Percentiles rank a stretch among this genome's conserved stretches.
Conservation (phyloP, 352 stramenopile genomes). For the Phytophthora podocarpi region DNA sequence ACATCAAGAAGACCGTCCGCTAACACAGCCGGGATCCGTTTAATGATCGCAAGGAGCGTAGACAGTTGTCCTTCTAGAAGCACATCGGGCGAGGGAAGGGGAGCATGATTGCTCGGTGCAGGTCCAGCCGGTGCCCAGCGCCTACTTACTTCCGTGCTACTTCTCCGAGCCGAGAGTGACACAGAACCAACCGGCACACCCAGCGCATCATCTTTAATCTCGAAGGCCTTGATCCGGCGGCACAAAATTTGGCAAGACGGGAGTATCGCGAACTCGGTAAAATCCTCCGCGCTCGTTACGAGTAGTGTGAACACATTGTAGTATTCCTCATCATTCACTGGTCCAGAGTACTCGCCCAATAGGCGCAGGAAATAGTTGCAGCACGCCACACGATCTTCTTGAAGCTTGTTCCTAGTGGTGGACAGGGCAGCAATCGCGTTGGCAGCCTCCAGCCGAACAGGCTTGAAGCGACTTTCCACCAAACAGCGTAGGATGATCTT, state of each 20-base stretch:
- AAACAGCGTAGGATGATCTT: conserved; percentile 52
- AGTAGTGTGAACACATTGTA: conserved; percentile 68
- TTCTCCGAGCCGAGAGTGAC: conserved; percentile 13
- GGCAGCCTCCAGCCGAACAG: conserved; percentile 55
- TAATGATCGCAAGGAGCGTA: conserved; percentile 62
- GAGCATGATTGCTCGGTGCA: conserved; percentile 13
- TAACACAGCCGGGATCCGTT: conserved; percentile 59
- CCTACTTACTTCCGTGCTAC: conserved; percentile 12
- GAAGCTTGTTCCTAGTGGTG: conserved; percentile 47
- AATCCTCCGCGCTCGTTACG: conserved; percentile 48
- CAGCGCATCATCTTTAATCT: conserved; percentile 30
- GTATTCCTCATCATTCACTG: conserved; percentile 59
- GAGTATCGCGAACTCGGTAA: conserved; percentile 55
- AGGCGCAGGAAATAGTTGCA: conserved; percentile 55
- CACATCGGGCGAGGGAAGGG: conserved; percentile 30
- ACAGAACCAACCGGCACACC: neutral
- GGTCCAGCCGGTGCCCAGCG: conserved; percentile 1
- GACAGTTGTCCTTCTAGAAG: conserved; percentile 63
- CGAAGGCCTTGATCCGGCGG: conserved; percentile 54
- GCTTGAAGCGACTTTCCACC: conserved; percentile 49
- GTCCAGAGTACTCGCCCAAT: conserved; percentile 50
- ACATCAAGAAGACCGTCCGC: conserved; percentile 48
- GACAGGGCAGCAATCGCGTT: conserved; percentile 49
- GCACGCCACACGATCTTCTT: conserved; percentile 51
- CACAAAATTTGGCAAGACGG: conserved; percentile 51